Percentiles rank a stretch among this genome's conserved stretches.
Evolutionary conservation across 1,284 basidiomycete genomes (phyloP).

Genomic region (Cryptococcus maquisensis): DNA sequence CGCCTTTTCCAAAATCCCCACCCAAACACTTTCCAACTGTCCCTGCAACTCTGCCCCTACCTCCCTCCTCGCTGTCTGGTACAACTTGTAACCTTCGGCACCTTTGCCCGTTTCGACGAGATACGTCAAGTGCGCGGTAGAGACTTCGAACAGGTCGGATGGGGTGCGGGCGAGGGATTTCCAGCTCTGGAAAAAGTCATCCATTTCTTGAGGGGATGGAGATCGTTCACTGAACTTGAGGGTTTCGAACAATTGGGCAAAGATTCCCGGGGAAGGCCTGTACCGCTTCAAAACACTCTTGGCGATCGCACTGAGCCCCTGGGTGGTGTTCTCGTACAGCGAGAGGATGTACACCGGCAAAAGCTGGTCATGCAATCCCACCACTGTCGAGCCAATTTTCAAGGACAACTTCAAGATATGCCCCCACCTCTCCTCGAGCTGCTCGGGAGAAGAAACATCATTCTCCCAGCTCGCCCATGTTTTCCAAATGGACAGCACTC

Average conservation of each 20-base stretch:
- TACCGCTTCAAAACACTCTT: not conserved
- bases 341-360: conserved; percentile 16
- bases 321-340: conserved; percentile 2
- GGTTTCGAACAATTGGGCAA: conserved; percentile 3
- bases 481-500: conserved; percentile 25
- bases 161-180: no score
- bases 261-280: conserved; percentile 2
- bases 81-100: conserved; percentile 22
- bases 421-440: conserved; percentile 18
- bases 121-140: not conserved
- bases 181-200: no score
- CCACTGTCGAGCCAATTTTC: conserved; percentile 13
- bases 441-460: not conserved
- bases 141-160: no score
- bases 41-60: conserved; percentile 7
- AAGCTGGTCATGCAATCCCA: conserved; percentile 22
- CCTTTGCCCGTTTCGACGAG: conserved; percentile 15
- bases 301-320: not conserved
- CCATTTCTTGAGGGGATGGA: no score
- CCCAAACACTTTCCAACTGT: conserved; percentile 11
- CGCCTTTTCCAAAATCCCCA: conserved; percentile 21
- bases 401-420: conserved; percentile 21
- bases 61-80: conserved; percentile 26
- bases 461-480: conserved; percentile 22
- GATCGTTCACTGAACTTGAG: not conserved